Evolutionary conservation across 164 flowering plant species (phyloP), one percentile per base, ranked within the genome.

Genomic region (Aristolochia fimbriata): DNA sequence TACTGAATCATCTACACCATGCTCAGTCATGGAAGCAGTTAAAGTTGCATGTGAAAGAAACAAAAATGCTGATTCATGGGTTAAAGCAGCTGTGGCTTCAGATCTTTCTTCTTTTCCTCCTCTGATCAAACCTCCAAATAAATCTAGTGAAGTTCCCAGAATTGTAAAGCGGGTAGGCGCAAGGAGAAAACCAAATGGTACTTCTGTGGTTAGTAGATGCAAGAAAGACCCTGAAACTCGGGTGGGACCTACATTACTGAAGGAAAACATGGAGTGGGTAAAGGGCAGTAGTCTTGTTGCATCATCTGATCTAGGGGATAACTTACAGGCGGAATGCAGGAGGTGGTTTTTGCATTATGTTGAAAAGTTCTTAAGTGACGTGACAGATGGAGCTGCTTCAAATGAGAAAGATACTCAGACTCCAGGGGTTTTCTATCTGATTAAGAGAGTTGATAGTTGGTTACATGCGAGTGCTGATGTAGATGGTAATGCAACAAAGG

Each of bases 401-500:
- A 65, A 60, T 57, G 68, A 53, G 16, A 71, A 73, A 0, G 76
- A 77, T 48, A 50, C 65, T 15, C 64, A 76, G 61, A 61, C 77
- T 22, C 77, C 77, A 7, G 74, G 69, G 15, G 70, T 76, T 48
- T 73, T 83, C 77, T 68, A 54, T 59, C 76, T 69, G 68, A 69
- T 86, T 21, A 86, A 86, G 73, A 73, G 65, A 73, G 75, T 86
- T 20, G 76, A 70, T 55, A 77, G 79, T 27, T 80, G 84, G 85
- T 70, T 86, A 49, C 82, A 77, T 55, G 17, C 31, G 60, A 61
- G 74, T 45, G 67, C 46, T 15, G 59, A 37, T 13, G 70, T 63
- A 52, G 70, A 73, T 1, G 62, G 50, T 3, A 33, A 20, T 46
- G 33, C 25, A 2, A 48, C 24, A 17, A 60, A 57, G 19, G 59